A percentile compares a stretch with the other conserved stretches of the same genome.
Conservation (phyloP, 2,329 filamentous ascomycete species). For the Colletotrichum sp. region DNA sequence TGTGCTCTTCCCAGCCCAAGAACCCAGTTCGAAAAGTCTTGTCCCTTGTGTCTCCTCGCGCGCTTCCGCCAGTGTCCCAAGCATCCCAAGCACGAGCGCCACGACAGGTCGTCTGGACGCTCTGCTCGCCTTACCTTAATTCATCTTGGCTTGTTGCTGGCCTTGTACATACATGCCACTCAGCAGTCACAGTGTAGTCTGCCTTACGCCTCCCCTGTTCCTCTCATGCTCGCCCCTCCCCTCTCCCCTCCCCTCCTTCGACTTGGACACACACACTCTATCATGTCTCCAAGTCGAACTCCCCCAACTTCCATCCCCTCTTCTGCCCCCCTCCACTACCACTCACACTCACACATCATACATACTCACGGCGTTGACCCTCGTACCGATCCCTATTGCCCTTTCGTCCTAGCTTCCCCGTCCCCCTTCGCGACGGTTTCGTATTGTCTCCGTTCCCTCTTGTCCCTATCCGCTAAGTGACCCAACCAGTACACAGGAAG, state of each 20-base stretch:
- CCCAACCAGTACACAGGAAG: not conserved
- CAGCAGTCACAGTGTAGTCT: not conserved
- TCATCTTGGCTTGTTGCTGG: not conserved
- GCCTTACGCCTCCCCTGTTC: slow-evolving; percentile 3
- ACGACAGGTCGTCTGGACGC: not conserved
- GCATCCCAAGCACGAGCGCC: not conserved
- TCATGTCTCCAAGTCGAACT: not conserved
- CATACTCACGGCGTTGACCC: not conserved
- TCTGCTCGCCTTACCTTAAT: slow-evolving; percentile 1
- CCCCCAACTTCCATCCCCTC: not conserved
- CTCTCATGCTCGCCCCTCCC: not conserved
- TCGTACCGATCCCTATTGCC: slow-evolving; percentile 11
- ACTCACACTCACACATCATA: not conserved
- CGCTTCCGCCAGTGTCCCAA: not conserved
- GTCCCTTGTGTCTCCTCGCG: not conserved
- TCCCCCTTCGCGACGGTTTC: slow-evolving; percentile 19
- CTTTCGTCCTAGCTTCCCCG: slow-evolving; percentile 18
- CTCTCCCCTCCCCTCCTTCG: not conserved
- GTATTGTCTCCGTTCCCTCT: slow-evolving; percentile 19
- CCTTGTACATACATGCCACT: not conserved
- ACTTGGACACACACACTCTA: not conserved
- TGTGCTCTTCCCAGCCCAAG: not conserved
- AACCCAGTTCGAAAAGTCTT: slow-evolving; percentile 9
- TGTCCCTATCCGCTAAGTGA: slow-evolving; percentile 7
- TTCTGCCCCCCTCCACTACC: not conserved